Conservation (phyloP, 2,329 filamentous ascomycete species). For the Fusarium pseudocircinatum region DNA sequence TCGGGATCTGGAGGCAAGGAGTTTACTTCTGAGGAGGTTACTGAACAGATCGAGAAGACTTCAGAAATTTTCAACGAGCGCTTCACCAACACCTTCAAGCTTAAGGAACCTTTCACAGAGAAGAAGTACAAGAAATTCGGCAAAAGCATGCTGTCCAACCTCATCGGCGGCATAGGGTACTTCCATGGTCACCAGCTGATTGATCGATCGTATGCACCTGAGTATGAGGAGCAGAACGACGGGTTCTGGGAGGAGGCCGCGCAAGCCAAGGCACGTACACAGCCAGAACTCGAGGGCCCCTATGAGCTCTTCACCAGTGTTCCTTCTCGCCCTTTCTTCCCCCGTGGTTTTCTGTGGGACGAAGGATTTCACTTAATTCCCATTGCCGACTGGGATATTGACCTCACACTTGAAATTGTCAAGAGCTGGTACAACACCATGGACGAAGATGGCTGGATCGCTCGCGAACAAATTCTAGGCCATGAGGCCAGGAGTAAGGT, state of each 20-base stretch:
- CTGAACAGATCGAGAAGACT: slow-evolving; percentile 72
- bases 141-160: slow-evolving; percentile 91
- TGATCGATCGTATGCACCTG: slow-evolving; percentile 88
- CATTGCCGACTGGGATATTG: slow-evolving; percentile 92
- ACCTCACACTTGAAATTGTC: slow-evolving; percentile 86
- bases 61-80: slow-evolving; percentile 77
- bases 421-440: slow-evolving; percentile 97
- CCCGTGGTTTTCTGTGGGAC: slow-evolving; percentile 96
- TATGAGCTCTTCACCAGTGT: slow-evolving; percentile 91
- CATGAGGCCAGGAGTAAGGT: slow-evolving; percentile 94
- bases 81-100: slow-evolving; percentile 73
- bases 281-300: slow-evolving; percentile 79
- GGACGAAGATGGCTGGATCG: slow-evolving; percentile 98
- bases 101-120: slow-evolving; percentile 78
- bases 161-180: slow-evolving; percentile 93
- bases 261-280: slow-evolving; percentile 75
- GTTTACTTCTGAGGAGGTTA: slow-evolving; percentile 70
- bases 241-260: slow-evolving; percentile 95
- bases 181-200: slow-evolving; percentile 91
- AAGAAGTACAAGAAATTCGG: slow-evolving; percentile 81
- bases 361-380: slow-evolving; percentile 96
- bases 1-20: slow-evolving; percentile 73
- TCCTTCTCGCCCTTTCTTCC: slow-evolving; percentile 95
- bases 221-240: slow-evolving; percentile 95
- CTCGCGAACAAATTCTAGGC: slow-evolving; percentile 93